These are phyloP conservation scores for Peterozyma toletana DNA, from an alignment of 805 yeast genomes.

Conservation along the genomic window DNA sequence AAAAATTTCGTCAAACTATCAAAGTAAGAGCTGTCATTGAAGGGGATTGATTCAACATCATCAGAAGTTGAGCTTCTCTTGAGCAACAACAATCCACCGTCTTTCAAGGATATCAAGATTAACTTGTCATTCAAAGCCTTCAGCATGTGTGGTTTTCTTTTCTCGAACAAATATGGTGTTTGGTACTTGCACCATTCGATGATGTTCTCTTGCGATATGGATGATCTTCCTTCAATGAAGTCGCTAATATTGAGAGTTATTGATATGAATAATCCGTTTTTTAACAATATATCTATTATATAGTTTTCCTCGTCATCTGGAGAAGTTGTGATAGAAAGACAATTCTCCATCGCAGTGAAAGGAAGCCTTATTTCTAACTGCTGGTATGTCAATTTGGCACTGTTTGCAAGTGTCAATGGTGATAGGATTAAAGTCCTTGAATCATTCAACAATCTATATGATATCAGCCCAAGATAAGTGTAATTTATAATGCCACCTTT, in stretches of 20 bases:
- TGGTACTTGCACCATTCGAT: conserved; percentile 61
- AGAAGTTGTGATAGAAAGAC: conserved; percentile 23
- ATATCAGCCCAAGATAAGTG: conserved; percentile 19
- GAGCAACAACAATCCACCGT: conserved; percentile 71
- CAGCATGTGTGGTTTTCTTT: conserved; percentile 48
- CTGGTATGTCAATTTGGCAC: conserved; percentile 26
- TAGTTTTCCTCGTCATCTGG: conserved; percentile 22
- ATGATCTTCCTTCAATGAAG: conserved; percentile 23
- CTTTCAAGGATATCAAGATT: conserved; percentile 54
- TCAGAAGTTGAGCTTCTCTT: conserved; percentile 18
- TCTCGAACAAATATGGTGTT: conserved; percentile 57
- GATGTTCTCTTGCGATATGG: conserved; percentile 19
- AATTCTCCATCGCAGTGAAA: conserved; percentile 23
- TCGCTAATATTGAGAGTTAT: conserved; percentile 33
- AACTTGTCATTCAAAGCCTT: conserved; percentile 20
- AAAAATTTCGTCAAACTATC: conserved; percentile 21
- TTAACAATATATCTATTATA: conserved; percentile 48
- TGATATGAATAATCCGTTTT: conserved; percentile 44
- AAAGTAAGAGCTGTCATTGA: conserved; percentile 46
- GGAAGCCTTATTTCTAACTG: conserved; percentile 32
- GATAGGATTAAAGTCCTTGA: conserved; percentile 24
- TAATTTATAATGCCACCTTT: conserved; percentile 10
- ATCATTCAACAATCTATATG: conserved; percentile 26
- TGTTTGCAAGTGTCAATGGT: conserved; percentile 31
- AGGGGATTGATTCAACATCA: conserved; percentile 22